Percentiles rank a stretch among this genome's conserved stretches.
These are phyloP conservation scores for Pichia ethanolica DNA, from an alignment of 805 yeast species.

Conservation along the genomic window DNA sequence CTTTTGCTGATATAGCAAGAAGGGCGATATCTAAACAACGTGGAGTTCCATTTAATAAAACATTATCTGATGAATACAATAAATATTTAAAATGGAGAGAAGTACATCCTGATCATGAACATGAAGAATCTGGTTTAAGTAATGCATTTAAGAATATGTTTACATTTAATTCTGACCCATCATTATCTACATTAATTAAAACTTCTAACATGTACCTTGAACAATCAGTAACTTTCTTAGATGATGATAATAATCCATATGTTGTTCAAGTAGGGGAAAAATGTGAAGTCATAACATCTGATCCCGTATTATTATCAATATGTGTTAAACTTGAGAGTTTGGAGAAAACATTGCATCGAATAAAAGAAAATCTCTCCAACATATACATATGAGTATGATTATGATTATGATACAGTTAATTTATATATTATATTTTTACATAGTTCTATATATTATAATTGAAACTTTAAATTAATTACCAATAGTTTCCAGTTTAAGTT, in stretches of 20 bases:
- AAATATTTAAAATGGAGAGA: constrained; percentile 28
- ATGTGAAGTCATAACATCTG: constrained; percentile 55
- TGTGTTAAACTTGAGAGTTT: constrained; percentile 57
- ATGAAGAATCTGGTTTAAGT: constrained; percentile 13
- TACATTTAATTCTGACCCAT: constrained; percentile 20
- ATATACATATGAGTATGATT: neutral
- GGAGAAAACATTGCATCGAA: constrained; percentile 39
- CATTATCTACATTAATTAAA: constrained; percentile 29
- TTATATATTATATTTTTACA: too few relatives aligned
- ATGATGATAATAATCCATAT: constrained; percentile 25
- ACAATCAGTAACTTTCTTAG: constrained; percentile 53
- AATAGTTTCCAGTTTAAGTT: constrained; percentile 12
- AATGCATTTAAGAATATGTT: constrained; percentile 21
- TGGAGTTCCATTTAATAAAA: constrained; percentile 29
- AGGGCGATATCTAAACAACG: constrained; percentile 46
- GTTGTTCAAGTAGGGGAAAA: constrained; percentile 59
- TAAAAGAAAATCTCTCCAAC: constrained; percentile 15
- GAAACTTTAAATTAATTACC: neutral
- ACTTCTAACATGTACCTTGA: constrained; percentile 48
- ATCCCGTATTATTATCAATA: constrained; percentile 57
- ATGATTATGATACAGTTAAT: too few relatives aligned
- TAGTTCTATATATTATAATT: neutral
- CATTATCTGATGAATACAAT: constrained; percentile 34
- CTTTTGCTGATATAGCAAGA: constrained; percentile 52
- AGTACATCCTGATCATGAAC: constrained; percentile 1